These are phyloP conservation scores for Boletus rufocinnamomeus DNA, from an alignment of 768 basidiomycete genomes.

Conservation along the genomic window DNA sequence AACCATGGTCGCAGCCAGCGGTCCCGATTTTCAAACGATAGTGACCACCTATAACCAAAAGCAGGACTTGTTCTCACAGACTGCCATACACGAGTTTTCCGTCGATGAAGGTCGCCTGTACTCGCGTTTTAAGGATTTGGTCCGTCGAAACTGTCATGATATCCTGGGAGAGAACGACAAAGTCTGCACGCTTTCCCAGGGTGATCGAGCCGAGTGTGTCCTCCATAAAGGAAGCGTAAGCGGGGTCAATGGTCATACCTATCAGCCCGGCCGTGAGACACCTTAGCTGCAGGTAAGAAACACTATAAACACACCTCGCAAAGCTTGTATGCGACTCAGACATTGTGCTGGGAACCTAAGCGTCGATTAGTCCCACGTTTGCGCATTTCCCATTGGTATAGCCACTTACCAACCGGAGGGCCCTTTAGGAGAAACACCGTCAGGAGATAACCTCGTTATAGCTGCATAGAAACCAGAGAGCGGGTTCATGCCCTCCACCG, in stretches of 20 bases:
- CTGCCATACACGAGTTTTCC: conserved; percentile 54
- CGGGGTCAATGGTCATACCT: conserved; percentile 89
- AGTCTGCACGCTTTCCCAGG: conserved; percentile 81
- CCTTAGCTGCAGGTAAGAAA: neutral
- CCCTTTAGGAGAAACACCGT: conserved; percentile 81
- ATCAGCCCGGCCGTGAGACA: conserved; percentile 2
- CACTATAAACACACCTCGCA: conserved; percentile 51
- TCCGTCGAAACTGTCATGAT: conserved; percentile 66
- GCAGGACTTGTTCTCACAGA: conserved; percentile 25
- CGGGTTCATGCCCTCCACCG: conserved; percentile 86
- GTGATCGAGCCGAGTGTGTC: conserved; percentile 71
- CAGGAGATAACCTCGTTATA: conserved; percentile 66
- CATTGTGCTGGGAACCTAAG: conserved; percentile 81
- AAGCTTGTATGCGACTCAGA: conserved; percentile 72
- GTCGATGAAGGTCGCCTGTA: conserved; percentile 78
- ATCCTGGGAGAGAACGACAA: conserved; percentile 79
- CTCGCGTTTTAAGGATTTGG: conserved; percentile 66
- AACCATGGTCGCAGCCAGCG: neutral
- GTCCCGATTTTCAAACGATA: neutral
- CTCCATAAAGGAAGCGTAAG: conserved; percentile 86
- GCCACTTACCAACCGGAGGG: conserved; percentile 71
- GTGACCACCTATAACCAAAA: neutral
- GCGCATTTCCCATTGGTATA: neutral
- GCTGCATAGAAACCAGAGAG: conserved; percentile 88
- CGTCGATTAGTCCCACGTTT: neutral